These are phyloP conservation scores for Phytophthora macrochlamydospora DNA, from an alignment of 352 stramenopile genomes.

Conservation along the genomic window DNA sequence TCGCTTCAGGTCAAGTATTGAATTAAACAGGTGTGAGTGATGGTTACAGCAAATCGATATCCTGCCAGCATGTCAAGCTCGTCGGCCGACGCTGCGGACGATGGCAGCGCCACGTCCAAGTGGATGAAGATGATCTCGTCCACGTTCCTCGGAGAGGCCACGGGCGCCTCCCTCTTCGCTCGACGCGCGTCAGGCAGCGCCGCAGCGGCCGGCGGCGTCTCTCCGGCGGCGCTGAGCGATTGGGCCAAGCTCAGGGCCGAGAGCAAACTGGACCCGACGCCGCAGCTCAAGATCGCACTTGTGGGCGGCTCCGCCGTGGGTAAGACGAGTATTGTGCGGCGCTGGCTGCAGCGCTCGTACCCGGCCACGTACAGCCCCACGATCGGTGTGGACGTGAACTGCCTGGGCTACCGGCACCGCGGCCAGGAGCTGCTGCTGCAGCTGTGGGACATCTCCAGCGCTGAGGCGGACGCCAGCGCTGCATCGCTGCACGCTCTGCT, in stretches of 20 bases:
- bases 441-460: slow-evolving; percentile 81
- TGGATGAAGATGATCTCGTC: slow-evolving; percentile 89
- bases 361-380: slow-evolving; percentile 74
- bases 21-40: no score
- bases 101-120: slow-evolving; percentile 57
- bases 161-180: slow-evolving; percentile 46
- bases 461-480: slow-evolving; percentile 65
- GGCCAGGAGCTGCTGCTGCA: slow-evolving; percentile 61
- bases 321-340: slow-evolving; percentile 82
- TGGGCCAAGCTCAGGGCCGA: slow-evolving; percentile 30
- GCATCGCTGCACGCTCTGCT: slow-evolving; percentile 73
- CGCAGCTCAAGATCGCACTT: slow-evolving; percentile 83
- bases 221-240: slow-evolving; percentile 11
- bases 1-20: no score
- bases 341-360: slow-evolving; percentile 81
- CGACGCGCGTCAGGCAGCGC: slow-evolving; percentile 29
- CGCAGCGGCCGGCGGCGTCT: slow-evolving; percentile 5
- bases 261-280: slow-evolving; percentile 47
- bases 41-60: no score
- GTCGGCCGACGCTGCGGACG: slow-evolving; percentile 19
- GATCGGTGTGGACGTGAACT: slow-evolving; percentile 78
- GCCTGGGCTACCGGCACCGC: slow-evolving; percentile 49
- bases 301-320: slow-evolving; percentile 80
- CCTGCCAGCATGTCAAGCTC: slow-evolving; percentile 18
- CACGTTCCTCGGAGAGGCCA: slow-evolving; percentile 67